Evolutionary conservation across 495 filamentous ascomycete species (phyloP), one percentile per base, ranked within the genome.

Genomic region (Annulohypoxylon bovei): DNA sequence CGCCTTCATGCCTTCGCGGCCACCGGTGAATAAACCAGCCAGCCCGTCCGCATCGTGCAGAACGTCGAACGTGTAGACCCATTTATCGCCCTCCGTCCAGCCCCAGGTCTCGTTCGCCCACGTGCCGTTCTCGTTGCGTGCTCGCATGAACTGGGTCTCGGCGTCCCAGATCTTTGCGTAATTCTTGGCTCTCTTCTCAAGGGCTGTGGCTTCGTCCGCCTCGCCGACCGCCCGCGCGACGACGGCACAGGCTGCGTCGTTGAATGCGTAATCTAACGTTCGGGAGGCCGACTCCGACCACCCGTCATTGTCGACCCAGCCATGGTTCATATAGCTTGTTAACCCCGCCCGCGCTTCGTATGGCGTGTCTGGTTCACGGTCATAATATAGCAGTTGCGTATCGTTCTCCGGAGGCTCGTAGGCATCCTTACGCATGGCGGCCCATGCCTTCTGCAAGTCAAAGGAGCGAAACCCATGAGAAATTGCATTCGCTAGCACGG

Each of bases 1-100:
- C n/a, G 64, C 39, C 20, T 72, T 75, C 72, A 75, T 72, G 23
- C 71, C 75, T 1, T 39, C 25, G 4, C 73, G 68, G 7, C 75
- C 73, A 12, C 71, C 69, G 9, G 49, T 33, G 33, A 79, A 76
- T 33, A 79, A 33, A n/a, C 20, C 49, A 0, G 74, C 73, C 0
- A 77, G 50, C 11, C 69, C 73, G 28, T 67, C 73, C 0, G 73
- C 63, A 49, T 79, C 77, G 49, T 77, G 77, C 35, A 75, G 61
- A 1, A 77, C 73, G 58, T 77, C 69, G 25, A 79, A 74, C 14
- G 77, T 79, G 61, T 79, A 79, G 2, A 73, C 72, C 77, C 75
- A 77, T 23, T 74, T 68, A 44, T 77, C 73, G 9, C 73, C 75
- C 47, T 76, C 75, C 11, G 76, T 78, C 76, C 76, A 78, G 2